Evolutionary conservation across 139 green algal genomes (phyloP).

Genomic region (Astrephomene gubernaculifera): DNA sequence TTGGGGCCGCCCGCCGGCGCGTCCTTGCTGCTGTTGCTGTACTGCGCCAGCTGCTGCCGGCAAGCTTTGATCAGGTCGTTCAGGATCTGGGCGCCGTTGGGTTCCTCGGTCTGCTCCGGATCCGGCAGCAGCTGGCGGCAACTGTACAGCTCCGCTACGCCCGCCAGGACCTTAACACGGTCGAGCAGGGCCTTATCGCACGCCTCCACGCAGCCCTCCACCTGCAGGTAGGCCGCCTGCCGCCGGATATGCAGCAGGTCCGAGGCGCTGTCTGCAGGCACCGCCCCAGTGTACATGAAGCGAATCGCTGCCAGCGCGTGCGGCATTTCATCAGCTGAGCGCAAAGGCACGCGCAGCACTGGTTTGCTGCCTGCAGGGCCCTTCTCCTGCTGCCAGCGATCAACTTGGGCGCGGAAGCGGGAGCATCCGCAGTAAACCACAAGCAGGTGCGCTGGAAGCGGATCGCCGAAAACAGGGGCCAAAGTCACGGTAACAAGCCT

Average conservation of each 20-base stretch:
- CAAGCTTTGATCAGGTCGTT: too few species aligned
- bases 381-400: not conserved
- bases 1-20: too few species aligned
- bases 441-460: not conserved
- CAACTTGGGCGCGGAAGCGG: not conserved
- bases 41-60: too few species aligned
- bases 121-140: too few species aligned
- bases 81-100: too few species aligned
- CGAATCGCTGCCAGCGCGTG: not conserved
- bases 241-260: not conserved
- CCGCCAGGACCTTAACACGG: too few species aligned
- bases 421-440: not conserved
- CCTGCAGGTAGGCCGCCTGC: not conserved
- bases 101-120: too few species aligned
- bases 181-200: not conserved
- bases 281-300: not conserved
- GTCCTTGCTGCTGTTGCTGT: too few species aligned
- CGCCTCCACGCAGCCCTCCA: not conserved
- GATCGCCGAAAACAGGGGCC: too few species aligned
- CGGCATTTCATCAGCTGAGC: not conserved
- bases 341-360: not conserved
- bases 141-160: too few species aligned
- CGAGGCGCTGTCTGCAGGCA: not conserved
- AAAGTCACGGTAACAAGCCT: too few species aligned
- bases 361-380: not conserved